These are phyloP conservation scores for Isatis lusitanica DNA, from an alignment of 441 rosid genomes.

Conservation along the genomic window DNA sequence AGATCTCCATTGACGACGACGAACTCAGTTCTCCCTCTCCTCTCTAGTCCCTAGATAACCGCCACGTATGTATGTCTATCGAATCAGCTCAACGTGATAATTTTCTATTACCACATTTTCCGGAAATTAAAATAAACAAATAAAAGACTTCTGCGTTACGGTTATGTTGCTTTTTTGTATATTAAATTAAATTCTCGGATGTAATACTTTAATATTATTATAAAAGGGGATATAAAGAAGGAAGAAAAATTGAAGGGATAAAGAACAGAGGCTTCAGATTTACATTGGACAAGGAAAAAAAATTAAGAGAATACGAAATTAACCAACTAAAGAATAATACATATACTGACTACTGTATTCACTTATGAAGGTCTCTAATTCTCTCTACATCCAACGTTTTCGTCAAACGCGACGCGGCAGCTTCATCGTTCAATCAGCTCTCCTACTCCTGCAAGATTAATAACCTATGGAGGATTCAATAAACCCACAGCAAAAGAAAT, in stretches of 20 bases:
- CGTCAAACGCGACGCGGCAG: constrained; percentile 3
- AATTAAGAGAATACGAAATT: not conserved
- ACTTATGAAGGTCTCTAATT: constrained; percentile 14
- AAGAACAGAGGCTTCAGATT: constrained; percentile 24
- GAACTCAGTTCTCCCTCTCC: not conserved
- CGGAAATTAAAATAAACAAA: not conserved
- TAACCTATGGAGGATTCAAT: constrained; percentile 37
- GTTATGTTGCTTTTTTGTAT: not conserved
- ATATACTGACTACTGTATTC: constrained; percentile 22
- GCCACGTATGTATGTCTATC: constrained; percentile 23
- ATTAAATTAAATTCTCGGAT: not conserved
- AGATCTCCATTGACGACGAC: constrained; percentile 44
- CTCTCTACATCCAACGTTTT: constrained; percentile 24
- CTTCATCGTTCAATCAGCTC: constrained; percentile 39
- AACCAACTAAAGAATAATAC: constrained; percentile 30
- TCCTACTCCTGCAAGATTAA: constrained; percentile 37
- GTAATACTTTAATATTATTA: not conserved
- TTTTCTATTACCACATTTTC: not conserved
- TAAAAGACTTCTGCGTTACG: not conserved
- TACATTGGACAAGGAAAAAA: constrained; percentile 13
- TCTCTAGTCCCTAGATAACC: constrained; percentile 11
- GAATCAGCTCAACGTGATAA: constrained; percentile 13
- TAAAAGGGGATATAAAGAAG: not conserved
- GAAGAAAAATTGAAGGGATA: not conserved
- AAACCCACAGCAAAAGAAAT: constrained; percentile 14